These are phyloP conservation scores for Gracilaria gracilis DNA, from an alignment of 23 red algal species.

Conservation along the genomic window DNA sequence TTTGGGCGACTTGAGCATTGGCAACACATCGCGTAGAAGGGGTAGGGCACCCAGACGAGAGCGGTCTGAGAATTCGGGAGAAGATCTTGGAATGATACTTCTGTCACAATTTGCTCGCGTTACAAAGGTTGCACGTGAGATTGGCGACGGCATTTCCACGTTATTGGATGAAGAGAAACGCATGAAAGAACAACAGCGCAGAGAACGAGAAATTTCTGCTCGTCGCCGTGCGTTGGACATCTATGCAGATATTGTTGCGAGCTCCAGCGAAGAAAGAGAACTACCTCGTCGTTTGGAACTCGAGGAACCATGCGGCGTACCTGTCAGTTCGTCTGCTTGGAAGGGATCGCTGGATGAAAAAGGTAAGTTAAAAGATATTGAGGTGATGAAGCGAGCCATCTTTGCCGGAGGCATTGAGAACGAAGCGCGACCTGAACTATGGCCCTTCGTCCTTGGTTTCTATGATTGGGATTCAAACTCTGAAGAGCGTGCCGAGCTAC, in stretches of 20 bases:
- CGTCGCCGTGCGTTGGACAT: slow-evolving; percentile 73
- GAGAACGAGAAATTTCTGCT: slow-evolving; percentile 47
- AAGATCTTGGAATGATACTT: slow-evolving; percentile 51
- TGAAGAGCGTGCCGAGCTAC: slow-evolving; percentile 49
- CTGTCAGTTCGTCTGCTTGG: slow-evolving; percentile 53
- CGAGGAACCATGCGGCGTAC: slow-evolving; percentile 38
- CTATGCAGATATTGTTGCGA: slow-evolving; percentile 49
- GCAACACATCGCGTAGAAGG: slow-evolving; percentile 10
- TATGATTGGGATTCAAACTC: slow-evolving; percentile 65
- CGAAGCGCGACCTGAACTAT: slow-evolving; percentile 60
- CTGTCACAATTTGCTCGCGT: slow-evolving; percentile 72
- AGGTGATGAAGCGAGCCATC: slow-evolving; percentile 70
- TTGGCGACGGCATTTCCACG: slow-evolving; percentile 43
- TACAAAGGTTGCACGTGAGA: slow-evolving; percentile 63
- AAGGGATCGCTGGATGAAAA: slow-evolving; percentile 47
- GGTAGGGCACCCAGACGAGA: not conserved
- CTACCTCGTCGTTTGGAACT: slow-evolving; percentile 55
- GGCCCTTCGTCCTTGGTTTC: slow-evolving; percentile 85
- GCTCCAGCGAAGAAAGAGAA: slow-evolving; percentile 56
- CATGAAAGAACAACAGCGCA: slow-evolving; percentile 17
- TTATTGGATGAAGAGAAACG: slow-evolving; percentile 56
- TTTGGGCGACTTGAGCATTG: slow-evolving; percentile 20
- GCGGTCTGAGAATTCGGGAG: not conserved
- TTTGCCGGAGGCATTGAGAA: slow-evolving; percentile 86
- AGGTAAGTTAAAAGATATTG: slow-evolving; percentile 71